Percentiles rank a stretch among this genome's conserved stretches.
Conservation (phyloP, 345 rosid genomes). For the Sonneratia alba region DNA sequence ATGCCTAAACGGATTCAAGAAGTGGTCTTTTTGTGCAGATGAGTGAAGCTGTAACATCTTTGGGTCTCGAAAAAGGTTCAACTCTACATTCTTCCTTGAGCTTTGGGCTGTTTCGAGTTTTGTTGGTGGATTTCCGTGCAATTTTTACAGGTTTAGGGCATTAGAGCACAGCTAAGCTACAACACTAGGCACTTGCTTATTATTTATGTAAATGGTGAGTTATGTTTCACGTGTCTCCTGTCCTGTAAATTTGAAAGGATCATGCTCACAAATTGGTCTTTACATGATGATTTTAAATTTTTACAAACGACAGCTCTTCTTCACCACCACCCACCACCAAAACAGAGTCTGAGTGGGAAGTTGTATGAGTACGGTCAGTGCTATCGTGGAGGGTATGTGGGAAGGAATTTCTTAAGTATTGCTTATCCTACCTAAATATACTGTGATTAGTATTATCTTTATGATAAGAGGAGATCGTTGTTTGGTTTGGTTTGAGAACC, state of each 20-base stretch:
- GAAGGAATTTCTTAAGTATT: too few relatives aligned
- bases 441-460: too few relatives aligned
- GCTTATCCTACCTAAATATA: too few relatives aligned
- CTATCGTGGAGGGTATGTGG: too few relatives aligned
- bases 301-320: too few relatives aligned
- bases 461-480: too few relatives aligned
- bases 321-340: too few relatives aligned
- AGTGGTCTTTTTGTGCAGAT: not conserved
- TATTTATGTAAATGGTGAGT: slow-evolving; percentile 2
- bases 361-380: too few relatives aligned
- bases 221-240: not conserved
- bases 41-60: not conserved
- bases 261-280: not conserved
- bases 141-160: not conserved
- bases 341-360: too few relatives aligned
- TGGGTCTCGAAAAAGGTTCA: not conserved
- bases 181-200: not conserved
- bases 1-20: too few relatives aligned
- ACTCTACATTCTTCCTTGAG: not conserved
- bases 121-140: not conserved
- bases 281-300: too few relatives aligned
- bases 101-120: not conserved
- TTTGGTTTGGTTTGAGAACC: too few relatives aligned
- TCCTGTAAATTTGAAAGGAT: not conserved
- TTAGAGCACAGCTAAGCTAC: not conserved